Evolutionary conservation across 768 basidiomycete genomes (phyloP).

Genomic region (Mycena rebaudengoi): DNA sequence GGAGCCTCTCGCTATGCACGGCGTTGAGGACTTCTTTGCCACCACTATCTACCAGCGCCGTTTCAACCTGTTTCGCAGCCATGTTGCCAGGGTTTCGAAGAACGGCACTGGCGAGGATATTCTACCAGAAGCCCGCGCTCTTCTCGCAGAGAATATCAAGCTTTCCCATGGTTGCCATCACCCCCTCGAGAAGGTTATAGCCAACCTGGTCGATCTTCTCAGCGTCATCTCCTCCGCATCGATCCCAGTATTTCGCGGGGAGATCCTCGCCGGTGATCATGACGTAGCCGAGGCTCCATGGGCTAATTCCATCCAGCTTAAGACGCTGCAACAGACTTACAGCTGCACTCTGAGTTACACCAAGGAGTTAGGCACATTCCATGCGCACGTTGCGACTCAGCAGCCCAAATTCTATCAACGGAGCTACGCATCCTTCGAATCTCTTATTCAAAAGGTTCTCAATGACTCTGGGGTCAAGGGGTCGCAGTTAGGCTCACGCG

Average conservation of each 20-base stretch:
- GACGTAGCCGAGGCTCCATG: constrained; percentile 22
- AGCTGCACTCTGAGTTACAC: constrained; percentile 7
- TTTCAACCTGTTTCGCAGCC: constrained; percentile 10
- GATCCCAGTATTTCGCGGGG: not conserved
- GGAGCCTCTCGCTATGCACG: constrained; percentile 15
- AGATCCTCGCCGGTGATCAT: constrained; percentile 22
- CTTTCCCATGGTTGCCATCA: constrained; percentile 18
- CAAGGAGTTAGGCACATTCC: constrained; percentile 14
- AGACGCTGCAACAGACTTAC: constrained; percentile 11
- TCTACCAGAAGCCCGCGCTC: constrained; percentile 18
- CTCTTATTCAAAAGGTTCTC: constrained; percentile 14
- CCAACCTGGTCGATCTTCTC: constrained; percentile 7
- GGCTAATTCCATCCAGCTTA: constrained; percentile 22
- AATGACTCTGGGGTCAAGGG: not conserved
- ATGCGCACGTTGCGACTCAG: constrained; percentile 20
- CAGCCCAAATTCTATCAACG: constrained; percentile 17
- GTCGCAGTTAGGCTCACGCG: not conserved
- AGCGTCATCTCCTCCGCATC: constrained; percentile 1
- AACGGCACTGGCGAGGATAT: constrained; percentile 13
- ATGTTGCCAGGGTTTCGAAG: constrained; percentile 11
- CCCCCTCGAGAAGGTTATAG: constrained; percentile 1
- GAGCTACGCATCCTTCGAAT: constrained; percentile 14
- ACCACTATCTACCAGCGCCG: constrained; percentile 15
- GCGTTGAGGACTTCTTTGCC: constrained; percentile 19
- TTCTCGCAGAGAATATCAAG: constrained; percentile 17